phyloP scores from a whole-genome alignment of 2,329 filamentous ascomycete genomes.

The Arthrobotrys pseudoclavata region DNA sequence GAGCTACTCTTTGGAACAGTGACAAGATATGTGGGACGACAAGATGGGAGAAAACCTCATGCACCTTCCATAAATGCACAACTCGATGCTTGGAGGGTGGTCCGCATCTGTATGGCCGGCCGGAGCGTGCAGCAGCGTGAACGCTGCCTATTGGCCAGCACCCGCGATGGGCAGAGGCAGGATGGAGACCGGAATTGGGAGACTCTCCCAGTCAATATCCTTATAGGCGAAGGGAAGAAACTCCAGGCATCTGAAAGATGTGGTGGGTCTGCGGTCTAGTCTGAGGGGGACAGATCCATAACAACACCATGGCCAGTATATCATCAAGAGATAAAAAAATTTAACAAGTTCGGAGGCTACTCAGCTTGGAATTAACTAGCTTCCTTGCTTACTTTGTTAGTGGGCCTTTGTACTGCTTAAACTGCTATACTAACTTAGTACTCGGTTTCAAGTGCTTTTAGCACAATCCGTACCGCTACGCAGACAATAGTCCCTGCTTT shows the following conservation, averaged over 20 bases:
- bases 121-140: conserved; percentile 4
- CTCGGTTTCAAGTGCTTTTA: conserved; percentile 11
- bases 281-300: conserved; percentile 14
- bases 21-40: conserved; percentile 25
- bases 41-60: conserved; percentile 27
- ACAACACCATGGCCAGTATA: conserved; percentile 40
- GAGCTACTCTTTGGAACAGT: conserved; percentile 21
- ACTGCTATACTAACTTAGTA: neutral
- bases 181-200: conserved; percentile 17
- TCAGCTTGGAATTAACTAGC: too few relatives aligned
- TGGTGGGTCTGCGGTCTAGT: conserved; percentile 13
- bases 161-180: conserved; percentile 7
- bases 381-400: too few relatives aligned
- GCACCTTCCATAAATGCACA: conserved; percentile 45
- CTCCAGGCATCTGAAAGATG: conserved; percentile 41
- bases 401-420: neutral
- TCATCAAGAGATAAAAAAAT: neutral
- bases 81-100: conserved; percentile 26
- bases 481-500: conserved; percentile 15
- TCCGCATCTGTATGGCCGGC: conserved; percentile 8
- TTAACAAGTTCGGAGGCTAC: too few relatives aligned
- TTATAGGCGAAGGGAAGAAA: conserved; percentile 57
- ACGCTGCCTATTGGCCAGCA: conserved; percentile 14
- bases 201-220: conserved; percentile 48
- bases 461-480: conserved; percentile 8